A percentile compares a stretch with the other conserved stretches of the same genome.
Conservation (phyloP, 2,329 filamentous ascomycete genomes). For the Calonectria crousiana region DNA sequence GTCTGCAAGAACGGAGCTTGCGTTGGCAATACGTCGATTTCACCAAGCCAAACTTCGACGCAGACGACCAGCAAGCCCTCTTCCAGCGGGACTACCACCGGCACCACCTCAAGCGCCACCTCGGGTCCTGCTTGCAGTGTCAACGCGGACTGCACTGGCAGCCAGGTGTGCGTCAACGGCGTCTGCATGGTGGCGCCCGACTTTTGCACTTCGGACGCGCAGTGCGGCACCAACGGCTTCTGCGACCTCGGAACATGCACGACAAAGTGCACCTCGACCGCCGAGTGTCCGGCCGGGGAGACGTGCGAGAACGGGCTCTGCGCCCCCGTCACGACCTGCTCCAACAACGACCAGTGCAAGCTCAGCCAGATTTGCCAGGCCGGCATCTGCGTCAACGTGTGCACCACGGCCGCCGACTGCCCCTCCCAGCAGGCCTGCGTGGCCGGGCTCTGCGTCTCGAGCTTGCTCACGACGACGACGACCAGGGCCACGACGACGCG, state of each 20-base stretch:
- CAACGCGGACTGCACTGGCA: not conserved
- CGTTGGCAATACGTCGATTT: not conserved
- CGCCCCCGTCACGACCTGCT: not conserved
- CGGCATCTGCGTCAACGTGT: not conserved
- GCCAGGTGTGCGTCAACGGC: not conserved
- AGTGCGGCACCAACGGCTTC: not conserved
- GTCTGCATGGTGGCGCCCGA: not conserved
- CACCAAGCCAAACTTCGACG: not conserved
- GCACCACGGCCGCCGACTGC: not conserved
- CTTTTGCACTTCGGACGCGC: not conserved
- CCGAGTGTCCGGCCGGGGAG: not conserved
- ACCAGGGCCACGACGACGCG: not conserved
- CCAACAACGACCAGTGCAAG: conserved; percentile 8
- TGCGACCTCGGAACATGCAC: not conserved
- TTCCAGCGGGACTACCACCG: not conserved
- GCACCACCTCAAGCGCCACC: not conserved
- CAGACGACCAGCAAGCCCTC: not conserved
- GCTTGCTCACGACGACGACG: not conserved
- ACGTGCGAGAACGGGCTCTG: not conserved
- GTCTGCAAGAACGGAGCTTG: conserved; percentile 1
- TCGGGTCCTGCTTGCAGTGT: not conserved
- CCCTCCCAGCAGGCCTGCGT: not conserved
- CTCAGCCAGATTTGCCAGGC: not conserved
- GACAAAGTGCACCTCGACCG: not conserved
- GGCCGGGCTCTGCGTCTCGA: not conserved